Conservation (phyloP, 1,284 basidiomycete species). For the Boletus semigastroideus region DNA sequence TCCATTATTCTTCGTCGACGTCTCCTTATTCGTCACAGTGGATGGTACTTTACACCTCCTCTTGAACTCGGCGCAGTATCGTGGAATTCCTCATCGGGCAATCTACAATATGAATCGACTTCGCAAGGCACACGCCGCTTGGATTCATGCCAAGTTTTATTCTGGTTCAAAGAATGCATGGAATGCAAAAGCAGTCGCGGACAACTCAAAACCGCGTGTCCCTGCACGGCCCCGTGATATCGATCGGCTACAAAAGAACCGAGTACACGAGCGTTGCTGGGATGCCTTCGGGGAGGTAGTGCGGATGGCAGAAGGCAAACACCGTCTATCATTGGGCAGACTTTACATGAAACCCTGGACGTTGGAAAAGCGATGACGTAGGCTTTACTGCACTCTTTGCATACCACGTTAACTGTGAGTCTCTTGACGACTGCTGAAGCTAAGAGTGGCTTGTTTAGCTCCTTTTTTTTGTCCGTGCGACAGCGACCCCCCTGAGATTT, state of each 20-base stretch:
- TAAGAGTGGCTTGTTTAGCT: background rate
- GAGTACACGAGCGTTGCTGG: constrained; percentile 32
- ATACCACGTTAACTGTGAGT: constrained; percentile 7
- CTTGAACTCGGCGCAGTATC: constrained; percentile 52
- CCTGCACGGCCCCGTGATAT: constrained; percentile 10
- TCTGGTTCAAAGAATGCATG: constrained; percentile 36
- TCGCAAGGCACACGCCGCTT: constrained; percentile 26
- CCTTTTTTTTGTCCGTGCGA: constrained; percentile 1
- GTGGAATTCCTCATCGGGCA: constrained; percentile 59
- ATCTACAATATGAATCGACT: constrained; percentile 52
- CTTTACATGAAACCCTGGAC: constrained; percentile 28
- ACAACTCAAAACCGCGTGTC: constrained; percentile 19
- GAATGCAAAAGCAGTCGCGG: constrained; percentile 41
- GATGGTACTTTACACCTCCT: constrained; percentile 58
- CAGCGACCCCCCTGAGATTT: background rate
- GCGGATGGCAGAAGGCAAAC: constrained; percentile 34
- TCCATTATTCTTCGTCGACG: background rate
- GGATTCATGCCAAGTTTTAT: constrained; percentile 24
- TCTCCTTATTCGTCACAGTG: constrained; percentile 37
- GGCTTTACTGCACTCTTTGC: background rate
- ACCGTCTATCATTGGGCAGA: constrained; percentile 30
- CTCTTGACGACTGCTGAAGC: background rate
- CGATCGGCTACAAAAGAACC: constrained; percentile 14
- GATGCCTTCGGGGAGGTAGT: constrained; percentile 34
- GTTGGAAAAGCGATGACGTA: constrained; percentile 8